Base-by-base conservation (phyloP, 2,329 filamentous ascomycete genomes). In the Colletotrichum aenigma region DNA sequence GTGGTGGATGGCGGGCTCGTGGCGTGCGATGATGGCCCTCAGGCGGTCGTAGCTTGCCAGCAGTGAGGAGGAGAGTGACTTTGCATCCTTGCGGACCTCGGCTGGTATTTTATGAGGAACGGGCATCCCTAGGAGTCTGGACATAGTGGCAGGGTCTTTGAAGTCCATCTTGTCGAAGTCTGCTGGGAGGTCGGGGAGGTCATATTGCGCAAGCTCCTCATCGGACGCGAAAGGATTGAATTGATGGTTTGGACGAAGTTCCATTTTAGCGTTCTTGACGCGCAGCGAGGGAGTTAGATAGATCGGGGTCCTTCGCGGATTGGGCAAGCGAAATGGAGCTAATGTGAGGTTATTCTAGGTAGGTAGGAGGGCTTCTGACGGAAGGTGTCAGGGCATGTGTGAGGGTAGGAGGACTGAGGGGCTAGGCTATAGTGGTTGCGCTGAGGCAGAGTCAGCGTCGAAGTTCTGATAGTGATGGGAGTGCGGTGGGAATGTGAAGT, bases 61-160 rank as follows among this genome's bases (percentile, higher is more conserved):
- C 0, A 60, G 0, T 0, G 56, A 30, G 24, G 26, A 28, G 0
- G 24, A 28, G 0, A 28, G 24, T 18, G 24, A 13, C 26, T n/a
- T 2, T 18, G 56, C 26, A 0, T 60, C 26, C 7, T 12, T 24
- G 24, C 56, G 56, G 16, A 60, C 56, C 26, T 60, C 56, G 9
- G 26, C 28, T 3, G 56, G 26, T 0, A 18, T 1, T 28, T 18
- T 60, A 4, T 60, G 56, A 0, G 56, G 56, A n/a, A 60, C 21
- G 52, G 0, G 0, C 52, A 26, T 56, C 2, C 52, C 52, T 15
- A 56, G 21, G n/a, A 56, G 8, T 26, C 26, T 56, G 21, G 52
- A 56, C 52, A 56, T 26, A 0, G 52, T 56, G n/a, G 52, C 52
- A 1, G 52, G 52, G 3, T 56, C 52, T 3, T 1, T 56, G 24